Base-by-base conservation (phyloP, 2,329 filamentous ascomycete species). In the Scorias spongiosa region DNA sequence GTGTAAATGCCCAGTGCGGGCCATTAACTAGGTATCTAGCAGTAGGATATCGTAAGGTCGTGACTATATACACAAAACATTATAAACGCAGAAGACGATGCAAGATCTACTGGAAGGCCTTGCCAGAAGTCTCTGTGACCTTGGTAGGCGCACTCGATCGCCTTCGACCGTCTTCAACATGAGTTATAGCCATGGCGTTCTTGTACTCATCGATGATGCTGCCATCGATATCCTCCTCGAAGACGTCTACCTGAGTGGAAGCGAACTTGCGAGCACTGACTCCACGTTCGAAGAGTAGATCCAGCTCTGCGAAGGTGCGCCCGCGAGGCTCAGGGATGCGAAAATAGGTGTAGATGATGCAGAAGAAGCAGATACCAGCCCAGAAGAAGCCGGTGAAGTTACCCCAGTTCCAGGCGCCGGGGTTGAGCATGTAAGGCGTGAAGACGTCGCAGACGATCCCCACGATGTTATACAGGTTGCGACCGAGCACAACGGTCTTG, bases 381-480 rank as follows among this genome's bases (percentile, higher is more conserved):
- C 86, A 86, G 69, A 93, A 93, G 66, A 93, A 93, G 26, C 87
- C 86, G 0, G 86, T 76, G 54, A 75, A 91, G 65, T 91, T 91
- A 48, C 76, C 72, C 87, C 86, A 94, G 63, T 93, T 69, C 87
- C 88, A 94, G 0, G 78, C 81, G 1, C 70, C 72, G 0, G 87
- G 85, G 65, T 94, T 94, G 37, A 93, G 72, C 87, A 94, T 94
- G 65, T 93, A 93, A 0, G 87, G 87, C 0, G 85, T 93, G 36
- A 94, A 64, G 3, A 93, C 81, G 42, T 78, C 80, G 57, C 79
- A 84, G 54, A 93, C 66, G 51, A 95, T 93, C 49, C 76, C 81
- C 38, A 88, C 82, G 42, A 93, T 67, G 56, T 91, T 88, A 69
- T 68, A 71, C 10, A 86, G 66, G 53, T 85, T 84, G 44, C 87